Base-by-base conservation (phyloP, 768 basidiomycete species). In the Termitomyces sp. region DNA sequence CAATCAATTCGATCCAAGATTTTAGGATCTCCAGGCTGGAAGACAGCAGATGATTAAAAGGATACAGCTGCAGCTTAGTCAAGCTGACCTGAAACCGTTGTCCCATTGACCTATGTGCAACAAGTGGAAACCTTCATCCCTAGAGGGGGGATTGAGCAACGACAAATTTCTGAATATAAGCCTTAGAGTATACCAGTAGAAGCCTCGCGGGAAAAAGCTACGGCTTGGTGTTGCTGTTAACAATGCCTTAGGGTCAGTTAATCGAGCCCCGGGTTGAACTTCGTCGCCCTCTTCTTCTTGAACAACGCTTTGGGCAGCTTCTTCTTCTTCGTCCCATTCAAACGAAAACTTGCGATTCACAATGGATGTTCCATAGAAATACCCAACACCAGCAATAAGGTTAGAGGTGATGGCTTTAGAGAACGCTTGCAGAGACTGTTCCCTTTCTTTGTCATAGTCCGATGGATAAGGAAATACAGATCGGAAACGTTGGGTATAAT, bases 121-220 rank as follows among this genome's bases (percentile, higher is more conserved):
- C 31, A 98, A 73, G 72, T 98, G 95, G 78, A 98, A 98, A 1
- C 95, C 95, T 72, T 98, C 95, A 70, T 98, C 95, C 95, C 91
- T 93, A 64, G 26, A 57, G 52, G 5, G 20, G 20, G 29, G 32
- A n/a, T 43, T 43, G 27, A 43, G 53, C 20, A 29, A 41, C 6
- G 2, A n/a, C 7, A 7, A n/a, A n/a, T n/a, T 52, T 5, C 16
- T 41, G n/a, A 20, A 20, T 7, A 41, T 54, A 32, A 26, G 43
- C 22, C 0, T n/a, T 22, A 9, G 48, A n/a, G 2, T 46, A 37
- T 70, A 90, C 91, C 95, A 98, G 71, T 98, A 98, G 72, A 98
- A 98, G 18, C 95, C 95, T 69, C 95, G 79, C 0, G 95, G 95
- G 78, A 98, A 98, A 77, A 98, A 98, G 63, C 93, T 94, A 36